Evolutionary conservation across 2,329 filamentous ascomycete species (phyloP).

Genomic region (Biscogniauxia mediterranea): DNA sequence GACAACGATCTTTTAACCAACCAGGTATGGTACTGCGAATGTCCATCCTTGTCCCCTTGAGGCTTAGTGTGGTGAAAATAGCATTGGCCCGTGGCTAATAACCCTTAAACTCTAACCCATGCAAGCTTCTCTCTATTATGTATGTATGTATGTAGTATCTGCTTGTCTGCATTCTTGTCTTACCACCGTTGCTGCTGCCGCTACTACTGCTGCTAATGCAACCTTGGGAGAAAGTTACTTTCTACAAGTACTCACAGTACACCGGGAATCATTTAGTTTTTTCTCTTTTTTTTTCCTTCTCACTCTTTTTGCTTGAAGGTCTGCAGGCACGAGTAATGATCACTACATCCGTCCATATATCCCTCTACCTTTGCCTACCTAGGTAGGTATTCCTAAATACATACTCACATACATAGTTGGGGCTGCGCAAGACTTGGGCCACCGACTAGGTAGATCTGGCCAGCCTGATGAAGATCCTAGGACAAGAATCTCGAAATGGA

Average conservation of each 20-base stretch:
- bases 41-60: constrained; percentile 13
- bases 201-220: too few relatives aligned
- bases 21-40: constrained; percentile 16
- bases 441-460: background rate
- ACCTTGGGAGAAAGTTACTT: too few relatives aligned
- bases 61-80: constrained; percentile 24
- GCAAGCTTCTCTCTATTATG: constrained; percentile 5
- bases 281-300: too few relatives aligned
- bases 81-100: constrained; percentile 19
- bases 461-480: background rate
- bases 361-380: background rate
- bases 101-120: constrained; percentile 13
- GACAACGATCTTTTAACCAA: constrained; percentile 12
- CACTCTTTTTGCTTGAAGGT: background rate
- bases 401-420: background rate
- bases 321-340: background rate
- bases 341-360: background rate
- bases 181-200: background rate
- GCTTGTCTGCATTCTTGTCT: background rate
- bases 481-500: background rate
- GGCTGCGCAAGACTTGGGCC: background rate
- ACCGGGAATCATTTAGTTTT: background rate
- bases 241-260: too few relatives aligned
- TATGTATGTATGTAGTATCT: constrained; percentile 1
- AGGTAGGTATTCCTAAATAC: background rate